phyloP scores from a whole-genome alignment of 345 rosid species.

The Linum trigynum region DNA sequence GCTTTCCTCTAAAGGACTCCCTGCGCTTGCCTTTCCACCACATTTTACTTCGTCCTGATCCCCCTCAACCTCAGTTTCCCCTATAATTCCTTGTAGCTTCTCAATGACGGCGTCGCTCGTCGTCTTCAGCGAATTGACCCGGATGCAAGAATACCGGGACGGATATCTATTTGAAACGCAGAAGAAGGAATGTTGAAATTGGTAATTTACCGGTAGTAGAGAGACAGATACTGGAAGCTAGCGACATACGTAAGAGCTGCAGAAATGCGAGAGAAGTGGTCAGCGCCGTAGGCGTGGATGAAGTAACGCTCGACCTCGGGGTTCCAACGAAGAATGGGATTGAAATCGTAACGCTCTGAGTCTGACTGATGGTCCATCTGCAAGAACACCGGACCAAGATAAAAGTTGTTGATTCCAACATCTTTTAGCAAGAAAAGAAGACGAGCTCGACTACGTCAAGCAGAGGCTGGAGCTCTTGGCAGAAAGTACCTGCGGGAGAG shows the following conservation, averaged over 20 bases:
- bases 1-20: slow-evolving; percentile 13
- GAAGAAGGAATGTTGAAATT: neutral
- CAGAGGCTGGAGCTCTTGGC: neutral
- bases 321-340: slow-evolving; percentile 67
- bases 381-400: neutral
- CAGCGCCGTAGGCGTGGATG: slow-evolving; percentile 63
- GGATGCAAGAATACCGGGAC: slow-evolving; percentile 75
- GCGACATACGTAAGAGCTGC: slow-evolving; percentile 54
- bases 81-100: slow-evolving; percentile 43
- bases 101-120: slow-evolving; percentile 58
- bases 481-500: neutral
- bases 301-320: slow-evolving; percentile 78
- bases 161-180: slow-evolving; percentile 45
- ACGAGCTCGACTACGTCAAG: too few species aligned
- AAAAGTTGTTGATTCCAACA: too few species aligned
- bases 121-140: slow-evolving; percentile 67
- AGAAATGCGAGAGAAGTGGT: slow-evolving; percentile 69
- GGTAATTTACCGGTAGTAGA: neutral
- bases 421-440: too few species aligned
- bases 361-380: slow-evolving; percentile 40
- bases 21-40: slow-evolving; percentile 5
- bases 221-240: neutral
- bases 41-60: slow-evolving; percentile 1
- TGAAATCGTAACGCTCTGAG: slow-evolving; percentile 60
- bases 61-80: slow-evolving; percentile 22